Evolutionary conservation across 1,284 basidiomycete genomes (phyloP), one percentile per base, ranked within the genome.

Genomic region (Melampsora americana): DNA sequence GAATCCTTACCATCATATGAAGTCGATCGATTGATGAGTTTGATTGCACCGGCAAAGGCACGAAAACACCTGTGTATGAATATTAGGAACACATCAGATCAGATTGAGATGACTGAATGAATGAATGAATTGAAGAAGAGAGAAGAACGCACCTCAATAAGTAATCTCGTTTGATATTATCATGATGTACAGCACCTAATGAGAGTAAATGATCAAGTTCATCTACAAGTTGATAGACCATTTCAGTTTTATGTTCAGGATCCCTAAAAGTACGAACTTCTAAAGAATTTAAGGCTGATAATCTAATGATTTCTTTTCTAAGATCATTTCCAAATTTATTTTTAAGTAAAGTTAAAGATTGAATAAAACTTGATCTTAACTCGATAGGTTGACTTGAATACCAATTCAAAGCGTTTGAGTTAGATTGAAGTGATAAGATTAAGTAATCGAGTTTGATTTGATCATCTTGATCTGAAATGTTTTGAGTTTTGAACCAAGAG

Each of bases 191-290:
- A 18, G 44, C 50, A 35, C 62, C 71, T 42, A 48, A 66, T 23
- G 71, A 56, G 4, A 73, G 64, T 7, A 73, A 39, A 64, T 66
- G 62, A 6, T 73, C 71, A 28, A 73, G 32, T 42, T 73, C 71
- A 42, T 66, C 66, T 16, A 73, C 30, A 18, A 73, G 64, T 66
- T 73, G 44, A 48, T 50, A 56, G 2, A 73, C 71, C 71, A 73
- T 73, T 66, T 73, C 71, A 18, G 62, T 39, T 48, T 66, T 66
- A 14, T 73, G 70, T 66, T 73, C 70, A 42, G 28, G 46, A 59
- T 73, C 70, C 44, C 70, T 73, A 53, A 73, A 73, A 44, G 60
- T 73, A 20, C 71, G 46, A 23, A 73, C 64, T 60, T 66, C 48
- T 20, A 73, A 59, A 20, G 60, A 66, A 48, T 73, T 73, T 23